Conservation (phyloP, 192 early-diverging fungal species). For the Umbelopsis vinacea region DNA sequence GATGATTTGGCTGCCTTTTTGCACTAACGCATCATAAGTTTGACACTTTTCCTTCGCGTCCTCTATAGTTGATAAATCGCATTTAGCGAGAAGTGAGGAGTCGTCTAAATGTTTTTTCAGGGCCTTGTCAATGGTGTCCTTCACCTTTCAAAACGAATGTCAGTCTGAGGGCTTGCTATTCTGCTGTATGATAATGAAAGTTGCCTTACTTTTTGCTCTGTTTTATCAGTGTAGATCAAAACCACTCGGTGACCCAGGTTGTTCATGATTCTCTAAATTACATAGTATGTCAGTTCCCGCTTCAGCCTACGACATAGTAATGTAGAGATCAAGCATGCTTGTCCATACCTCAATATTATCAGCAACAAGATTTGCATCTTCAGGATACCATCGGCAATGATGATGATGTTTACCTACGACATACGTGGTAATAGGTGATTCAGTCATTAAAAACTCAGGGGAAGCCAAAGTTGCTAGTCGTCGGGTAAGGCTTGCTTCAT, state of each 20-base stretch:
- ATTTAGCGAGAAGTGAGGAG: slow-evolving; percentile 5
- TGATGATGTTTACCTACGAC: slow-evolving; percentile 35
- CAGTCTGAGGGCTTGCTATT: background rate
- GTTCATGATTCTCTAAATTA: slow-evolving; percentile 31
- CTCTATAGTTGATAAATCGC: slow-evolving; percentile 28
- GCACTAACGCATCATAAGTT: slow-evolving; percentile 29
- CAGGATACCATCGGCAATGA: slow-evolving; percentile 41
- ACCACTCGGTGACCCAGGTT: slow-evolving; percentile 25
- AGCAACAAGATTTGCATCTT: slow-evolving; percentile 33
- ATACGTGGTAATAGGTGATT: slow-evolving; percentile 22
- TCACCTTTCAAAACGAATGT: slow-evolving; percentile 10
- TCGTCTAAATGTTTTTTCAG: slow-evolving; percentile 8
- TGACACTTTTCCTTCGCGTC: slow-evolving; percentile 11
- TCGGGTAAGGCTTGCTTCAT: background rate
- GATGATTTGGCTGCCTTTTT: slow-evolving; percentile 12
- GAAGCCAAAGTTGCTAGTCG: background rate
- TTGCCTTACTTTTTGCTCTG: slow-evolving; percentile 23
- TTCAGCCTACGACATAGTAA: background rate
- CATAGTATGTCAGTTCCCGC: background rate
- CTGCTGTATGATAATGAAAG: background rate
- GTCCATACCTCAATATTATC: slow-evolving; percentile 31
- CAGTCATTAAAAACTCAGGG: background rate
- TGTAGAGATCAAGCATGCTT: background rate
- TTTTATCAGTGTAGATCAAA: slow-evolving; percentile 43
- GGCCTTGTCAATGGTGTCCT: slow-evolving; percentile 15